Percentiles rank a stretch among this genome's conserved stretches.
Evolutionary conservation across 768 basidiomycete genomes (phyloP).

Genomic region (Leccinum barrowsii): DNA sequence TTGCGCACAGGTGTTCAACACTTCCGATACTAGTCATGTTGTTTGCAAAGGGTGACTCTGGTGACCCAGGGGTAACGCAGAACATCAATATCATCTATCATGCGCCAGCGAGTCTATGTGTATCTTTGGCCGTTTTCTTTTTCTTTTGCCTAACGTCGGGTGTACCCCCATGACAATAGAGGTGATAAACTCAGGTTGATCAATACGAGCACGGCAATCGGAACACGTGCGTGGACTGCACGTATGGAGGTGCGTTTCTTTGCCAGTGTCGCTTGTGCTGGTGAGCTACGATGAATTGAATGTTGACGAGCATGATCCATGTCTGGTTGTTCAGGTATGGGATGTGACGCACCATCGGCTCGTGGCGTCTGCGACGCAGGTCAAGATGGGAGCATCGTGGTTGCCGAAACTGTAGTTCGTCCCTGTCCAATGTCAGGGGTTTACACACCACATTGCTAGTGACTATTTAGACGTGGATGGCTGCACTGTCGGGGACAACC

Average conservation of each 20-base stretch:
- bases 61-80: slow-evolving; percentile 39
- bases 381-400: slow-evolving; percentile 31
- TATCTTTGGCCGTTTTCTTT: not conserved
- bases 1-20: slow-evolving; percentile 37
- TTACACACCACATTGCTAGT: no score
- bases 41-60: slow-evolving; percentile 27
- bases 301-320: not conserved
- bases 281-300: not conserved
- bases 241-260: slow-evolving; percentile 36
- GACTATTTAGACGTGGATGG: no score
- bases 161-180: slow-evolving; percentile 21
- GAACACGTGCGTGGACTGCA: slow-evolving; percentile 28
- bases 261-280: no score
- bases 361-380: slow-evolving; percentile 44
- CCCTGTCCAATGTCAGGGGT: no score
- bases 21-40: slow-evolving; percentile 37
- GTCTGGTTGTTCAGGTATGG: slow-evolving; percentile 35
- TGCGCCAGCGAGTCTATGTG: slow-evolving; percentile 37
- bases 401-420: slow-evolving; percentile 15
- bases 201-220: slow-evolving; percentile 35
- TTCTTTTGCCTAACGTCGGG: not conserved
- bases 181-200: slow-evolving; percentile 43
- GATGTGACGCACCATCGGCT: slow-evolving; percentile 36
- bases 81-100: slow-evolving; percentile 45
- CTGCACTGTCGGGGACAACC: no score